Conservation (phyloP, 78 protist genomes). For the Salpingoeca rosetta region DNA sequence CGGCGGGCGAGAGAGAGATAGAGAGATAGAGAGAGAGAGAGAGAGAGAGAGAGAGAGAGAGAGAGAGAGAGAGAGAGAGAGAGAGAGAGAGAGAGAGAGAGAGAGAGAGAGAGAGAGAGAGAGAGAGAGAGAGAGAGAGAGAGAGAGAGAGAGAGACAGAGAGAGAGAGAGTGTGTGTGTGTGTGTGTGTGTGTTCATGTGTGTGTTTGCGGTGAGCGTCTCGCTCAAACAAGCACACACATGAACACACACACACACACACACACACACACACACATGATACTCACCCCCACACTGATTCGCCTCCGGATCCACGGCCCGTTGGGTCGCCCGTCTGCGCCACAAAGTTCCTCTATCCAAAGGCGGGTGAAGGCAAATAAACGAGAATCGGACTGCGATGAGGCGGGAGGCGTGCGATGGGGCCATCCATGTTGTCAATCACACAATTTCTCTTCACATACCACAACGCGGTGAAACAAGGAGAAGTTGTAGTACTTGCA, state of each 20-base stretch:
- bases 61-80: background rate
- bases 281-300: background rate
- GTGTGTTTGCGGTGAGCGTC: background rate
- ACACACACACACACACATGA: background rate
- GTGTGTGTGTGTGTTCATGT: too few relatives aligned
- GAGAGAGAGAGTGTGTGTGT: background rate
- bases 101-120: background rate
- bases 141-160: background rate
- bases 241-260: background rate
- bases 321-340: slow-evolving; percentile 69
- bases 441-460: background rate
- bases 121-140: background rate
- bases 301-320: background rate
- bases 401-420: too few relatives aligned
- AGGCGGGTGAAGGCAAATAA: too few relatives aligned
- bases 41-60: background rate
- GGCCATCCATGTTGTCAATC: too few relatives aligned
- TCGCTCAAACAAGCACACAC: background rate
- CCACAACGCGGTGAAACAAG: slow-evolving; percentile 37
- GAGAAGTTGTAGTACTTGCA: slow-evolving; percentile 68
- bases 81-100: background rate
- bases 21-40: background rate
- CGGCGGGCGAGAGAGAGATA: background rate
- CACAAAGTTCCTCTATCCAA: slow-evolving; percentile 19
- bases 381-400: too few relatives aligned